Evolutionary conservation across 192 early-diverging fungal species (phyloP).

Genomic region (Obelidium mucronatum): DNA sequence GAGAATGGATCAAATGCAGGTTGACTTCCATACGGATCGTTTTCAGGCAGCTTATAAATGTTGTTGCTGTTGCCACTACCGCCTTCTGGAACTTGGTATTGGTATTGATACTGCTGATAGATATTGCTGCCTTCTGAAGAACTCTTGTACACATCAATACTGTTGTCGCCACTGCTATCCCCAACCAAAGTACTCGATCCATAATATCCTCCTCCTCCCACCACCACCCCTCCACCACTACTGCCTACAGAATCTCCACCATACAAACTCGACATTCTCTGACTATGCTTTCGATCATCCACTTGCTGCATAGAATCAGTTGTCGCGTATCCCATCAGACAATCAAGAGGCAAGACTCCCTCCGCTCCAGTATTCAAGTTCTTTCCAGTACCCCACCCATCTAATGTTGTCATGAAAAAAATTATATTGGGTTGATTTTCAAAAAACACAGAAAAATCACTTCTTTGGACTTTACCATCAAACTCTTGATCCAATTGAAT

Average conservation of each 20-base stretch:
- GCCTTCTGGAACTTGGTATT: too few relatives aligned
- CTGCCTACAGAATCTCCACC: not conserved
- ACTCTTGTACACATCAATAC: too few relatives aligned
- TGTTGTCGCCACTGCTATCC: too few relatives aligned
- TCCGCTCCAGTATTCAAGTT: conserved; percentile 15
- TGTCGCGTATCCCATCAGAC: conserved; percentile 12
- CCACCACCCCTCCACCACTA: too few relatives aligned
- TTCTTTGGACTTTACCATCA: not conserved
- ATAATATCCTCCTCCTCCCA: too few relatives aligned
- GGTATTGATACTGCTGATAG: too few relatives aligned
- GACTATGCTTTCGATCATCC: not conserved
- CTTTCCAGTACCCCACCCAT: conserved; percentile 13
- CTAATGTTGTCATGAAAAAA: not conserved
- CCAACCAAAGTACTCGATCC: too few relatives aligned
- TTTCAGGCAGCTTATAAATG: not conserved
- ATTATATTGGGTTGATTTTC: not conserved
- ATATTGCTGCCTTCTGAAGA: too few relatives aligned
- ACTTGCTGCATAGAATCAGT: not conserved
- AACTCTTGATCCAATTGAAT: conserved; percentile 3
- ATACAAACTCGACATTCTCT: conserved; percentile 16
- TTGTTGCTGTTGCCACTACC: too few relatives aligned
- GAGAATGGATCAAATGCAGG: not conserved
- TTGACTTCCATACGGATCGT: not conserved
- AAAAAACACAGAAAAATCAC: not conserved
- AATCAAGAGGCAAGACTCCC: conserved; percentile 24